These are phyloP conservation scores for Microthlaspi erraticum DNA, from an alignment of 345 rosid genomes.

Conservation along the genomic window DNA sequence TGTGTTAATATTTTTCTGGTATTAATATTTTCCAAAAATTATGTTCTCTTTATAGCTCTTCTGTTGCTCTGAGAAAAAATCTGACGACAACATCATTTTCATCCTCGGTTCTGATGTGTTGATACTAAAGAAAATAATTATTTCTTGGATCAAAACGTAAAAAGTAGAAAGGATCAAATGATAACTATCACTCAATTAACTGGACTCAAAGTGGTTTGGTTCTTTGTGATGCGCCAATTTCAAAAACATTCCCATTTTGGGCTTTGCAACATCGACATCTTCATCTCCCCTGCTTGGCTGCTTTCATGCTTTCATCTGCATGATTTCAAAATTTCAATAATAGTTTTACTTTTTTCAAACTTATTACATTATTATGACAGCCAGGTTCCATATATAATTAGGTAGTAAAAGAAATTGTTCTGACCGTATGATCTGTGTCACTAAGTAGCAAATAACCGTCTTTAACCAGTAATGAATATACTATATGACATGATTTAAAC, in stretches of 20 bases:
- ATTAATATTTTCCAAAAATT: slow-evolving; percentile 2
- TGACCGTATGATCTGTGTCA: neutral
- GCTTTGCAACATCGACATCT: slow-evolving; percentile 27
- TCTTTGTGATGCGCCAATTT: slow-evolving; percentile 15
- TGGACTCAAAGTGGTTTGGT: slow-evolving; percentile 28
- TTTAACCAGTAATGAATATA: neutral
- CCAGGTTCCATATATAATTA: neutral
- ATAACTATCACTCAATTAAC: slow-evolving; percentile 18
- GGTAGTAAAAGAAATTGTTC: no score
- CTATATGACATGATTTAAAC: no score
- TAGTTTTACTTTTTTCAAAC: neutral
- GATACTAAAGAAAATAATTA: neutral
- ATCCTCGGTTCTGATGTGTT: neutral
- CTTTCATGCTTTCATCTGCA: no score
- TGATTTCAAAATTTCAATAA: neutral
- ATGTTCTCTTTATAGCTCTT: slow-evolving; percentile 4
- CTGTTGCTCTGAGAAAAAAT: neutral
- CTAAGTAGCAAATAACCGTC: no score
- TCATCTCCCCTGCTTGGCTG: neutral
- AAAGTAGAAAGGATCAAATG: neutral
- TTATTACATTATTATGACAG: no score
- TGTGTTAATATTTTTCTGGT: no score
- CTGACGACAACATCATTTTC: slow-evolving; percentile 29
- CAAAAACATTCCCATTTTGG: slow-evolving; percentile 32
- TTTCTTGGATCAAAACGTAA: neutral